These are phyloP conservation scores for Phialophora expanda DNA, from an alignment of 2,329 filamentous ascomycete genomes.

Conservation along the genomic window DNA sequence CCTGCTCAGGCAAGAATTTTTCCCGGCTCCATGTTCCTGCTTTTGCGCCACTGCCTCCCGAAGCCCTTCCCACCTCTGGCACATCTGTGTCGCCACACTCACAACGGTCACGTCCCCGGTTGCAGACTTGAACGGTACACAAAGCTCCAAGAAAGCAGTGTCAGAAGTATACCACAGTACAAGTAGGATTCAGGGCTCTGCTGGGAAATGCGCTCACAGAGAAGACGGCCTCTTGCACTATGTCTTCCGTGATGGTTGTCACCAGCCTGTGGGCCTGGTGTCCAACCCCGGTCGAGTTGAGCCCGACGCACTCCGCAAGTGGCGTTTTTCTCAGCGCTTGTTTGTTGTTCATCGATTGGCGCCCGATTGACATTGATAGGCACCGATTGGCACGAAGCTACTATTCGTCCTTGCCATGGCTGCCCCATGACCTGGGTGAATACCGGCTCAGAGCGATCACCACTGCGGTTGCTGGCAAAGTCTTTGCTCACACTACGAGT, in stretches of 20 bases:
- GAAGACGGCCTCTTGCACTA: background rate
- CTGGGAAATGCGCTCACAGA: background rate
- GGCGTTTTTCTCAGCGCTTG: background rate
- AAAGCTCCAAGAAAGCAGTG: background rate
- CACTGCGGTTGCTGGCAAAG: background rate
- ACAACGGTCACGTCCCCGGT: background rate
- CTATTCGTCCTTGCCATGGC: background rate
- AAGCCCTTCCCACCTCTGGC: background rate
- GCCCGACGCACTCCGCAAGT: background rate
- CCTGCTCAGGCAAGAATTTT: background rate
- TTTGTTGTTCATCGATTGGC: background rate
- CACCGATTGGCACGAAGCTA: background rate
- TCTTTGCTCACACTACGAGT: too few species aligned
- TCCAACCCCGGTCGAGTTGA: background rate
- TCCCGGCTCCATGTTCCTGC: slow-evolving; percentile 4
- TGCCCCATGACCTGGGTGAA: background rate
- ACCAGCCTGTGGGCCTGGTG: background rate
- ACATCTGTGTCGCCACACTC: background rate
- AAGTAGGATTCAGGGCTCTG: background rate
- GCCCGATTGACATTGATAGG: background rate
- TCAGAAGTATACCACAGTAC: background rate
- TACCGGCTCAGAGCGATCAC: background rate
- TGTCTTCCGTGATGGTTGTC: background rate
- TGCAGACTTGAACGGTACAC: background rate
- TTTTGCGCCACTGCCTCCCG: background rate